phyloP scores from a whole-genome alignment of 106 monocot genomes.

The Alisma plantagoaquatica region DNA sequence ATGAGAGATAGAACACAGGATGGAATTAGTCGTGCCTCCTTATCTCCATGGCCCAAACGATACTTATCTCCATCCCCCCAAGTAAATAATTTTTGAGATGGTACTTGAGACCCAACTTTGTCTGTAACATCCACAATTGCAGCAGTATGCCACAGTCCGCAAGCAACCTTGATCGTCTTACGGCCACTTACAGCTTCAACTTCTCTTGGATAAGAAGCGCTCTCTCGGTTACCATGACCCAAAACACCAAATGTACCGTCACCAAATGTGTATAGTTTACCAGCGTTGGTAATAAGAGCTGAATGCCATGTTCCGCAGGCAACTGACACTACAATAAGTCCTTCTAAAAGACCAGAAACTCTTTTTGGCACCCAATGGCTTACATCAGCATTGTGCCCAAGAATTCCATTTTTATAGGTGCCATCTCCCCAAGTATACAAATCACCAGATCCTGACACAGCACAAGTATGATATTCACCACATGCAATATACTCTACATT shows the following conservation, averaged over 20 bases:
- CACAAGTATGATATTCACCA: constrained; percentile 82
- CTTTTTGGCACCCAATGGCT: constrained; percentile 73
- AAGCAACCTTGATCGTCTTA: constrained; percentile 52
- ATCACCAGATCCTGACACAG: constrained; percentile 56
- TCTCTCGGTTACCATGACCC: constrained; percentile 70
- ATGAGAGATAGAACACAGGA: constrained; percentile 52
- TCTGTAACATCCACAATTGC: constrained; percentile 64
- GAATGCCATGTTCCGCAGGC: constrained; percentile 81
- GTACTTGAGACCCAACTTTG: constrained; percentile 27
- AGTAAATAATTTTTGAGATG: constrained; percentile 63
- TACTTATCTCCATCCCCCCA: constrained; percentile 84
- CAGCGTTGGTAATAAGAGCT: constrained; percentile 42
- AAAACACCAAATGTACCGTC: constrained; percentile 72
- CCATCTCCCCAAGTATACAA: constrained; percentile 84
- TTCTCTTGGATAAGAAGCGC: constrained; percentile 43
- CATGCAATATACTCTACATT: constrained; percentile 58
- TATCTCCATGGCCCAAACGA: constrained; percentile 69
- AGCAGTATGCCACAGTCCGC: constrained; percentile 73
- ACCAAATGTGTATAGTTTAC: constrained; percentile 69
- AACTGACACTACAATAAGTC: constrained; percentile 46
- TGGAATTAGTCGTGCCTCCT: constrained; percentile 47
- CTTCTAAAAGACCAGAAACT: constrained; percentile 60
- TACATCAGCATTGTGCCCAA: constrained; percentile 57
- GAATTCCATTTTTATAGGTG: constrained; percentile 36
- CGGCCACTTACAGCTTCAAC: constrained; percentile 42